phyloP scores from a whole-genome alignment of 2,329 filamentous ascomycete genomes.

The Monosporascus sp. region DNA sequence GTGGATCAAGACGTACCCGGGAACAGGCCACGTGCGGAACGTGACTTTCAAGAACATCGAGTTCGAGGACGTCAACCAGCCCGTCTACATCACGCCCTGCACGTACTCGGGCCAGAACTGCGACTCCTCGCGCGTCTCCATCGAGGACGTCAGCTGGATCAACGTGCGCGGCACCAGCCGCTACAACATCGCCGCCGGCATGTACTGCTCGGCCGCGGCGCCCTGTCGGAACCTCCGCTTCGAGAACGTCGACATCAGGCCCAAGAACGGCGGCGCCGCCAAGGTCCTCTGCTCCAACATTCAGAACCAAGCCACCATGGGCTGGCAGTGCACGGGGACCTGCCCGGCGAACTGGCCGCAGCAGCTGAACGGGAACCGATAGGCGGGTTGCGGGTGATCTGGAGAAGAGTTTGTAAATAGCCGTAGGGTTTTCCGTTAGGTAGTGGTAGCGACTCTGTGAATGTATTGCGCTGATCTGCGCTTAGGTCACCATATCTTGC shows the following conservation, averaged over 20 bases:
- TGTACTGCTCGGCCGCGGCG: conserved; percentile 37
- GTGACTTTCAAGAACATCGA: conserved; percentile 38
- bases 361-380: conserved; percentile 29
- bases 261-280: conserved; percentile 32
- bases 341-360: conserved; percentile 34
- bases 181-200: conserved; percentile 43
- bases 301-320: conserved; percentile 27
- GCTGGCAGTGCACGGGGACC: conserved; percentile 31
- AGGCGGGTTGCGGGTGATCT: background rate
- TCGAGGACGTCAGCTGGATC: conserved; percentile 42
- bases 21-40: conserved; percentile 36
- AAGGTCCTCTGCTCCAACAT: conserved; percentile 42
- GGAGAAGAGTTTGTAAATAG: background rate
- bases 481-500: too few relatives aligned
- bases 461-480: too few relatives aligned
- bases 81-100: conserved; percentile 42
- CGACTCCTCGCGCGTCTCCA: conserved; percentile 36
- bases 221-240: conserved; percentile 43
- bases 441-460: too few relatives aligned
- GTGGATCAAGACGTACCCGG: conserved; percentile 39
- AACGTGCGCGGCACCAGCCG: conserved; percentile 45
- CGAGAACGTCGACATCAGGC: conserved; percentile 40
- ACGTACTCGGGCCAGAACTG: conserved; percentile 37
- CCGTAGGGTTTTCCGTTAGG: background rate
- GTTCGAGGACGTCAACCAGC: conserved; percentile 40